Evolutionary conservation across 2,329 filamentous ascomycete genomes (phyloP).

Genomic region (Coniochaeta hoffmannii): DNA sequence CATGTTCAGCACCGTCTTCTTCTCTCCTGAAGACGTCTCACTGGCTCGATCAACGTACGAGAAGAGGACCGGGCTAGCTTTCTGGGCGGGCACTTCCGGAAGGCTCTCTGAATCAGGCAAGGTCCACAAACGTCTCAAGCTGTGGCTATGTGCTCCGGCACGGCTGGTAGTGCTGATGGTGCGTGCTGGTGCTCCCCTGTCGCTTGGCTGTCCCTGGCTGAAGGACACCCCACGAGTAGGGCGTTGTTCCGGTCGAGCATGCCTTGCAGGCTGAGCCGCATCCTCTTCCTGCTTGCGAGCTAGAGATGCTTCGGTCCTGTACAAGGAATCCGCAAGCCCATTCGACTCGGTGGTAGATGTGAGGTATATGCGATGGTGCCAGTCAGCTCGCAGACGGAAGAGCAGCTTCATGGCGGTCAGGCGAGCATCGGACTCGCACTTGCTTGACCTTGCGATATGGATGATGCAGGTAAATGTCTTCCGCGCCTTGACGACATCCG

Average conservation of each 20-base stretch:
- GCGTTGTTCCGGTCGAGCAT: conserved; percentile 38
- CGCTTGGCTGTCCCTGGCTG: conserved; percentile 35
- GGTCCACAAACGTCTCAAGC: conserved; percentile 41
- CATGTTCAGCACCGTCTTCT: conserved; percentile 41
- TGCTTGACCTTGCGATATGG: conserved; percentile 51
- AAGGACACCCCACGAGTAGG: conserved; percentile 45
- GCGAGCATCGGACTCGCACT: conserved; percentile 60
- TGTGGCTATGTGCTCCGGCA: conserved; percentile 18
- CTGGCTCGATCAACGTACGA: conserved; percentile 24
- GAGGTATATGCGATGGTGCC: conserved; percentile 68
- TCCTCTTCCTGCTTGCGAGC: conserved; percentile 45
- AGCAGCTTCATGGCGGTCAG: conserved; percentile 70
- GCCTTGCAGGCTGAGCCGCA: conserved; percentile 34
- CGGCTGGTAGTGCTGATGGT: conserved; percentile 28
- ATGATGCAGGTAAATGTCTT: conserved; percentile 57
- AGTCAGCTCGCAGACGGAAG: conserved; percentile 78
- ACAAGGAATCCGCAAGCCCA: conserved; percentile 63
- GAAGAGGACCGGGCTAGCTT: conserved; percentile 44
- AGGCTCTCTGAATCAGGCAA: conserved; percentile 49
- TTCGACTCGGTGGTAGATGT: conserved; percentile 63
- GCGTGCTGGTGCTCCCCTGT: conserved; percentile 33
- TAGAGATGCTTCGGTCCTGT: conserved; percentile 51
- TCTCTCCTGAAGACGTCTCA: conserved; percentile 9
- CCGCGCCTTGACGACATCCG: conserved; percentile 56
- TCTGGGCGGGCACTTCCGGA: conserved; percentile 36